Conservation (phyloP, 352 stramenopile genomes). For the Phytophthora cryptogea region DNA sequence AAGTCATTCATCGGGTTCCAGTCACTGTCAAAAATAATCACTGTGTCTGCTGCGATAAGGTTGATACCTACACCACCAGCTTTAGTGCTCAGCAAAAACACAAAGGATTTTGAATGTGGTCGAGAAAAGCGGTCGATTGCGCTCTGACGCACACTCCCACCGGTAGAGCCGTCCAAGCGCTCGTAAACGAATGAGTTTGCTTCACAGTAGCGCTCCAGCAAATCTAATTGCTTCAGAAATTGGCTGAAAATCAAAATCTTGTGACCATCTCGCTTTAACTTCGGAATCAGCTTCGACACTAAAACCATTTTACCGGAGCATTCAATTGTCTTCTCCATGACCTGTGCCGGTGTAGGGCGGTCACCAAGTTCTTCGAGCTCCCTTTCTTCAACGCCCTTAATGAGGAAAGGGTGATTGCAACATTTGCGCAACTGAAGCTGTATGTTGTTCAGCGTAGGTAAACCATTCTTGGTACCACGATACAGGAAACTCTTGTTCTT, state of each 20-base stretch:
- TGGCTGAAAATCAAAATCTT: slow-evolving; percentile 97
- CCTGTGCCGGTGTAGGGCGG: slow-evolving; percentile 43
- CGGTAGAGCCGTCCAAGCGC: slow-evolving; percentile 91
- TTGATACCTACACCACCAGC: slow-evolving; percentile 99
- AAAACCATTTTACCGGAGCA: slow-evolving; percentile 91
- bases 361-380: slow-evolving; percentile 79
- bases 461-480: slow-evolving; percentile 80
- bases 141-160: slow-evolving; percentile 88
- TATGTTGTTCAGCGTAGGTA: slow-evolving; percentile 97
- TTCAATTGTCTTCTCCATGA: slow-evolving; percentile 88
- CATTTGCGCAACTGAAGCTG: slow-evolving; percentile 99
- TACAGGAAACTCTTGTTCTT: slow-evolving; percentile 99
- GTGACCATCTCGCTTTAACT: slow-evolving; percentile 92
- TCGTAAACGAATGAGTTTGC: slow-evolving; percentile 89
- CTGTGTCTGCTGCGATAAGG: slow-evolving; percentile 97
- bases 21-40: slow-evolving; percentile 99
- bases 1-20: slow-evolving; percentile 99
- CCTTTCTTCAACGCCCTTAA: slow-evolving; percentile 93
- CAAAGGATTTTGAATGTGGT: slow-evolving; percentile 95
- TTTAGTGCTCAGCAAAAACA: slow-evolving; percentile 98
- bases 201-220: slow-evolving; percentile 94
- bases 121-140: slow-evolving; percentile 97
- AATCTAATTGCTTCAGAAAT: slow-evolving; percentile 93
- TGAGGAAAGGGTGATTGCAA: slow-evolving; percentile 99
- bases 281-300: slow-evolving; percentile 89